Evolutionary conservation across 371 early-diverging fungal species (phyloP), one percentile per base, ranked within the genome.

Genomic region (Mucor indicus): DNA sequence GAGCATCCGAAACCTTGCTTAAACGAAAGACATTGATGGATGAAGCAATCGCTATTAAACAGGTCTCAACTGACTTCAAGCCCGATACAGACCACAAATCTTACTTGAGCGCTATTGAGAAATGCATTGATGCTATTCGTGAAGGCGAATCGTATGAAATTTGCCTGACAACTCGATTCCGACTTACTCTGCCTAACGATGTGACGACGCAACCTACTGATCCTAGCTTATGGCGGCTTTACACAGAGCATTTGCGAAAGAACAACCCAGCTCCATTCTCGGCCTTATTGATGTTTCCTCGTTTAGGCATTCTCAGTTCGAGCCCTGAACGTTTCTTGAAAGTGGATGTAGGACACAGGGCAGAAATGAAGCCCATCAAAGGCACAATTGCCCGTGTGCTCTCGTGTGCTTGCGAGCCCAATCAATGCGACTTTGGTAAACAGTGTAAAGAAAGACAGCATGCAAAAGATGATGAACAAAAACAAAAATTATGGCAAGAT

Each of bases 351-450:
- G 69, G 69, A 7, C 75, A 85, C 5, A 58, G 67, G 12, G 80
- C 89, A 4, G 89, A 87, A 53, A 95, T 95, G 96, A 94, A 93
- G 54, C 98, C 98, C 0, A 96, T 96, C 69, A 98, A 98, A 60
- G 98, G 97, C 0, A 96, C 98, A 0, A 66, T 86, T 1, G 77
- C 72, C 0, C 75, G 77, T 17, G 77, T 71, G 1, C 51, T 76
- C 12, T 55, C 60, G 2, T 75, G 77, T 56, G 70, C 64, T 24
- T 77, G 74, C 45, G 44, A 63, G 47, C 33, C 69, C 2, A 39
- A 53, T 8, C 52, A 62, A 6, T 68, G 69, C 32, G 69, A 67
- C 48, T 50, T 53, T 21, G 72, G 60, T 5, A 48, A 45, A 5
- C 45, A 32, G 1, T 70, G 67, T 38, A 48, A 60, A 3, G 58